Evolutionary conservation across 805 yeast genomes (phyloP), one percentile per base, ranked within the genome.

Genomic region (Saccharomycopsis sp.): DNA sequence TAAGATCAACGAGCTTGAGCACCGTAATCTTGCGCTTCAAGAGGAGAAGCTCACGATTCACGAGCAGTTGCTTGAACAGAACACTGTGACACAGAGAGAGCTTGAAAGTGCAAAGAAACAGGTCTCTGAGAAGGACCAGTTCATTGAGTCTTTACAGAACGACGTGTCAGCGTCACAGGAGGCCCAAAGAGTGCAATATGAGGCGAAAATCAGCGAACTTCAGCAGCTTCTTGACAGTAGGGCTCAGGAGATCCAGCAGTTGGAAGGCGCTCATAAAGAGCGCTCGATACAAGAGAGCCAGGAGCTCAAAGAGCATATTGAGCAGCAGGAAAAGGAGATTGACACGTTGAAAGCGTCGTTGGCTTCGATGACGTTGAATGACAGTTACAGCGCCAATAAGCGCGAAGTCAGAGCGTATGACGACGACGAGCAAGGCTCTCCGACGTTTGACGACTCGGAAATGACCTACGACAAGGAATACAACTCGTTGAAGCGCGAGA

Each of bases 1-100:
- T 19, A 78, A 78, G 58, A 83, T 86, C 22, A 69, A 69, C 22
- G 65, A 66, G 20, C 71, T 87, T 41, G 88, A 84, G 29, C 47
- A 59, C 29, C 19, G 47, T 19, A 56, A 58, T 14, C 74, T 76
- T 58, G 68, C 64, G 49, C 57, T 58, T 17, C 49, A 44, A 17
- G 49, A 44, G 22, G 49, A 44, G 12, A 44, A 44, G 20, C 49
- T 44, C 22, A 19, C 3, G 5, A 8, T 44, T 7, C 49, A 44
- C 19, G 49, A 44, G 49, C 12, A 3, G 19, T 19, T 44, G 22
- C 49, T 44, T 44, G 22, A 44, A 17, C 19, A n/a, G 22, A 8
- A 44, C 22, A 5, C 49, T 14, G 64, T 62, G 53, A 60, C 58
- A 56, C 56, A 25, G 56, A 25, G 22, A 51, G 20, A 55, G 52